Base-by-base conservation (phyloP, 116 monocot genomes). In the Trichopus zeylanicus region DNA sequence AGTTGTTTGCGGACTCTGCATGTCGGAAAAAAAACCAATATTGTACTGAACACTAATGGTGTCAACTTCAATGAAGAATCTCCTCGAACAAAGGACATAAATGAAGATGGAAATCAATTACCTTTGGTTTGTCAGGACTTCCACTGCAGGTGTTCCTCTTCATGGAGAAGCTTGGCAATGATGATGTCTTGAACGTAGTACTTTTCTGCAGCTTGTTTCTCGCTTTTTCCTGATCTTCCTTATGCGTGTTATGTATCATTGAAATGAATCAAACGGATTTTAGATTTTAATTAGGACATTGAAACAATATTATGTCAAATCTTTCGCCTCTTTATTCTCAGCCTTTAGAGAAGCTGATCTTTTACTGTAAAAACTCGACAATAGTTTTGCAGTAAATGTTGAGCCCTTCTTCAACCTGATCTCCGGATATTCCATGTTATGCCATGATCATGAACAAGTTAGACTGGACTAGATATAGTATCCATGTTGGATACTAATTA, bases 291-390 rank as follows among this genome's bases (percentile, higher is more conserved):
- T n/a, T n/a, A n/a, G n/a, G n/a, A n/a, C n/a, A n/a, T n/a, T n/a
- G n/a, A n/a, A n/a, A 42, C 51, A 51, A 51, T 22, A 23, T 22
- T 51, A 51, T 22, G 51, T 8, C 46, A 2, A n/a, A 11, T 46
- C 18, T 46, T 33, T 64, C 35, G 53, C 64, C 64, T 64, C 64
- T 35, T 2, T 18, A 26, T 33, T 6, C 5, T 64, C 52, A 35
- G 53, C 16, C 25, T 64, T 64, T 37, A 15, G 27, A 34, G 53
- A 35, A 26, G 26, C 25, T 0, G 35, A 53, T 53, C 37, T 64
- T 31, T 35, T 64, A 23, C 33, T 20, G 27, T 64, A 64, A 53
- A 64, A 64, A 11, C 53, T 52, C 27, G 64, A 53, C 18, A 64
- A 18, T 8, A 35, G 64, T 26, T 24, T 33, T 53, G 64, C 64